Evolutionary conservation across 495 filamentous ascomycete genomes (phyloP).

Genomic region (Xylaria castorea): DNA sequence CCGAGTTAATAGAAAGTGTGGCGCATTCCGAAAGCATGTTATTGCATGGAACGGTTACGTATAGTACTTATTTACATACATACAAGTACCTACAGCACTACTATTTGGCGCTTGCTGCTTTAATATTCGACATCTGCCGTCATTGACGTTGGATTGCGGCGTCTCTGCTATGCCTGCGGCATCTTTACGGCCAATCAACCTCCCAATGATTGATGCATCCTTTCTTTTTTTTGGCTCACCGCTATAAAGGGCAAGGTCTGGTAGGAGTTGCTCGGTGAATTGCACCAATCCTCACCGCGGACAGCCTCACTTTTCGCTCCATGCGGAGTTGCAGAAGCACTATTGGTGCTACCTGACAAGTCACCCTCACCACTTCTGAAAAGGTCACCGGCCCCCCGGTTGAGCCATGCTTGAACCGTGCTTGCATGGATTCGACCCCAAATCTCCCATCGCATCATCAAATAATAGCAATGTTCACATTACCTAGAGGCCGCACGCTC

Average conservation of each 20-base stretch:
- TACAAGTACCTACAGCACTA: background rate
- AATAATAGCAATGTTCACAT: background rate
- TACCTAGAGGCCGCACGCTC: background rate
- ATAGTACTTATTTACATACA: background rate
- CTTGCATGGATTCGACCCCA: background rate
- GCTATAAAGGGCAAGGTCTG: conserved; percentile 24
- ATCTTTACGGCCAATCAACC: conserved; percentile 19
- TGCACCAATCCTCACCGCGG: conserved; percentile 24
- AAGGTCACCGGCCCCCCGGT: background rate
- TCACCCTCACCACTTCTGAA: conserved; percentile 13
- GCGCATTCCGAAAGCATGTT: background rate
- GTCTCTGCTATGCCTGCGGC: conserved; percentile 1
- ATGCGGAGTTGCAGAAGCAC: conserved; percentile 8
- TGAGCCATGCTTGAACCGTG: conserved; percentile 15
- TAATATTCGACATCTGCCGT: background rate
- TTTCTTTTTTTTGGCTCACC: conserved; percentile 21
- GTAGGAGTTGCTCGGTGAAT: conserved; percentile 24
- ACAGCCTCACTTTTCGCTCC: conserved; percentile 18
- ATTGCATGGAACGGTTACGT: background rate
- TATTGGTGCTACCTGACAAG: conserved; percentile 18
- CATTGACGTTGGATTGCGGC: conserved; percentile 18
- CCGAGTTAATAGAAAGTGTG: background rate
- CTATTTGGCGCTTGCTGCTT: conserved; percentile 13
- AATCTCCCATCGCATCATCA: conserved; percentile 14
- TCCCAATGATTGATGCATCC: background rate